Conservation (phyloP, 2,329 filamentous ascomycete genomes). For the Microdochium paspali region DNA sequence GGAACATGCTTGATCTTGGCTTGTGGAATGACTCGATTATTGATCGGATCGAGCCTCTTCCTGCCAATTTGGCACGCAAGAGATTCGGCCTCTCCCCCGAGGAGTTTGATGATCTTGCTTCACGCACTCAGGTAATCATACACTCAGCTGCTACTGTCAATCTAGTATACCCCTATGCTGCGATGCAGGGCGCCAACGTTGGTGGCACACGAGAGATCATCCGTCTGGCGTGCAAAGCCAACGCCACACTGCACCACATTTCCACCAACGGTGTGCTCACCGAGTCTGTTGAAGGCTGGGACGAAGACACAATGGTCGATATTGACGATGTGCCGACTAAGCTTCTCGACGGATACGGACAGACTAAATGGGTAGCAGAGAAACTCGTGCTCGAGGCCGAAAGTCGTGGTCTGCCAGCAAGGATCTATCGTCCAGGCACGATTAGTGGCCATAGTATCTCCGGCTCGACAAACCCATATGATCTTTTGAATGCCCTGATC, state of each 20-base stretch:
- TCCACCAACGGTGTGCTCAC: constrained; percentile 76
- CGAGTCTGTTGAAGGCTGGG: constrained; percentile 59
- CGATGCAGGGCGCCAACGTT: constrained; percentile 64
- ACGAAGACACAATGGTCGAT: constrained; percentile 57
- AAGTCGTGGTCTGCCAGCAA: constrained; percentile 58
- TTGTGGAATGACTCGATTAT: constrained; percentile 70
- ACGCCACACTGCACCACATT: constrained; percentile 67
- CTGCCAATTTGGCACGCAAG: constrained; percentile 61
- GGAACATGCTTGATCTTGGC: constrained; percentile 68
- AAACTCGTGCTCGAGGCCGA: constrained; percentile 63
- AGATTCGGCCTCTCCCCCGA: constrained; percentile 59
- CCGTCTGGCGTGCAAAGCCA: constrained; percentile 56
- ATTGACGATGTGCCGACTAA: constrained; percentile 61
- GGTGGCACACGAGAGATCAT: constrained; percentile 70
- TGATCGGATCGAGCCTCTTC: constrained; percentile 67
- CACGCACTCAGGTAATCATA: constrained; percentile 61
- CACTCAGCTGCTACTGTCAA: constrained; percentile 74
- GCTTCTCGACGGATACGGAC: constrained; percentile 64
- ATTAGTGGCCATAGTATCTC: constrained; percentile 70
- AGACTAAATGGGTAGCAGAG: constrained; percentile 76
- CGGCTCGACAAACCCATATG: constrained; percentile 69
- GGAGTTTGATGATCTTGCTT: constrained; percentile 54
- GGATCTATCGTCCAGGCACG: constrained; percentile 65
- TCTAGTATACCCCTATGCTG: constrained; percentile 73
- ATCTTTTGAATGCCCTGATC: constrained; percentile 66